phyloP scores from a whole-genome alignment of 2,329 filamentous ascomycete genomes.

The Fusarium nodosum region DNA sequence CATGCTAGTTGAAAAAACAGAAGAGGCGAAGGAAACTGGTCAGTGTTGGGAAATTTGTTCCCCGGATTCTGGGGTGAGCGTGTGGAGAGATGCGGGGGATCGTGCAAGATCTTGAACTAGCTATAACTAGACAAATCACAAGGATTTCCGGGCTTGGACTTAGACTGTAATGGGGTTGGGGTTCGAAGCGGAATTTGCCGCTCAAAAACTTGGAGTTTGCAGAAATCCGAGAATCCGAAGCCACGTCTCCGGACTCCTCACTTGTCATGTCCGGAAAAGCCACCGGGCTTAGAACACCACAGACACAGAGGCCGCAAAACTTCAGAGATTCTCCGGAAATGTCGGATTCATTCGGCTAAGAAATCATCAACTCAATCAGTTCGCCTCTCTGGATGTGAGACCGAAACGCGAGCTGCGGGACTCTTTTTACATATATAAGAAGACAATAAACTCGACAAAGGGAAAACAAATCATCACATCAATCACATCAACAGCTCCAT shows the following conservation, averaged over 20 bases:
- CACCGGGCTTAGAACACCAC: fast-evolving
- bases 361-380: background rate
- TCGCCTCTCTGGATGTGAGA: constrained; percentile 8
- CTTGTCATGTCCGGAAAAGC: background rate
- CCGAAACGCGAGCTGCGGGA: constrained; percentile 19
- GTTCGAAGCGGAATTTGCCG: constrained; percentile 4
- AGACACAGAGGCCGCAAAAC: fast-evolving
- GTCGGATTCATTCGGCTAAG: constrained; percentile 21
- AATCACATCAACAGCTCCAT: background rate
- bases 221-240: background rate
- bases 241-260: background rate
- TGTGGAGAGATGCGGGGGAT: constrained; percentile 38
- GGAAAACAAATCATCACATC: constrained; percentile 13
- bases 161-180: background rate
- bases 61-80: constrained; percentile 22
- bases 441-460: constrained; percentile 6
- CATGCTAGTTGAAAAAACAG: background rate
- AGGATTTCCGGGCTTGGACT: background rate
- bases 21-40: constrained; percentile 2
- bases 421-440: constrained; percentile 20
- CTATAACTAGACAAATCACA: background rate
- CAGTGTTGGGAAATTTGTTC: constrained; percentile 9
- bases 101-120: constrained; percentile 6
- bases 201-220: no score
- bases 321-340: background rate